A percentile compares a stretch with the other conserved stretches of the same genome.
These are phyloP conservation scores for Cercospora sp. DNA, from an alignment of 2,329 filamentous ascomycete genomes.

Conservation along the genomic window DNA sequence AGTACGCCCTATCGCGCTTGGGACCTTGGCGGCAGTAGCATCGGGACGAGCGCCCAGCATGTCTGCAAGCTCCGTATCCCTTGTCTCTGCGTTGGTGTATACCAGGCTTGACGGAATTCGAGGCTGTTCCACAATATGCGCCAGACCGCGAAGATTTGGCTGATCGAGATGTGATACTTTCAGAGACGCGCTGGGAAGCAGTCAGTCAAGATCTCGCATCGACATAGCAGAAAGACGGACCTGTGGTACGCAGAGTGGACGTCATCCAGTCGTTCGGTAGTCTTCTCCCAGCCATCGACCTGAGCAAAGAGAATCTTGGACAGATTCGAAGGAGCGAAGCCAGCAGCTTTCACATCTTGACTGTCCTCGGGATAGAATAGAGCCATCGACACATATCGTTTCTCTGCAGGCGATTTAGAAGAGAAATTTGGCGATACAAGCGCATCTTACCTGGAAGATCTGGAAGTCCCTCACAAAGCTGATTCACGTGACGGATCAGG, in stretches of 20 bases:
- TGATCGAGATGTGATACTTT: slow-evolving; percentile 26
- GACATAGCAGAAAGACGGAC: slow-evolving; percentile 29
- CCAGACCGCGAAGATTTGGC: slow-evolving; percentile 7
- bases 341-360: slow-evolving; percentile 44
- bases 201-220: slow-evolving; percentile 12
- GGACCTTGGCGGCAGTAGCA: not conserved
- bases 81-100: slow-evolving; percentile 5
- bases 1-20: slow-evolving; percentile 12
- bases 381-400: slow-evolving; percentile 47
- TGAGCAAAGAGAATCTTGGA: slow-evolving; percentile 41
- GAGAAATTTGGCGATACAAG: not conserved
- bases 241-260: slow-evolving; percentile 45
- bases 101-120: slow-evolving; percentile 17
- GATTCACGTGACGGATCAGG: slow-evolving; percentile 46
- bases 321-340: slow-evolving; percentile 40
- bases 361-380: slow-evolving; percentile 48
- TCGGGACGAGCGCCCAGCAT: not conserved
- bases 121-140: slow-evolving; percentile 6
- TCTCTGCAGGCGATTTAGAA: slow-evolving; percentile 32
- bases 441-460: slow-evolving; percentile 44
- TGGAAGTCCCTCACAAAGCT: slow-evolving; percentile 43
- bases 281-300: slow-evolving; percentile 42
- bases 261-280: slow-evolving; percentile 36
- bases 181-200: slow-evolving; percentile 22
- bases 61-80: slow-evolving; percentile 5